Evolutionary conservation across 768 basidiomycete species (phyloP), one percentile per base, ranked within the genome.

Genomic region (Mycena maculata): DNA sequence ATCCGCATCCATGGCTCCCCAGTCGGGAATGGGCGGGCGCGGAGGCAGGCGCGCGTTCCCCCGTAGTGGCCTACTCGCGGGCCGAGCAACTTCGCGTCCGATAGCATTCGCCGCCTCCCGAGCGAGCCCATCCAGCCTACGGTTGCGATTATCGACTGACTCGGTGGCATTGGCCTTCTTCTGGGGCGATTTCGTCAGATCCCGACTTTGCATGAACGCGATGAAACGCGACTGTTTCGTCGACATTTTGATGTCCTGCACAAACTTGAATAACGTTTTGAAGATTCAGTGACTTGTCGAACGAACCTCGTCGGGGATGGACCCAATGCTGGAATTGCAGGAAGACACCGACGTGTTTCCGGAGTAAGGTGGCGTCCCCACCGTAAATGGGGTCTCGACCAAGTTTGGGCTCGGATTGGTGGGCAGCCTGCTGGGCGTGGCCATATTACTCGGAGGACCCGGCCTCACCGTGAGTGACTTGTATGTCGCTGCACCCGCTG

Each of bases 221-320:
- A 16, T 48, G 48, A 67, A 70, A 22, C 69, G 65, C 30, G 69
- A 67, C 44, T 70, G 69, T 6, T 60, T 61, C 39, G 65, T 67
- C 42, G 57, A 63, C 23, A 55, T 10, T 45, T 56, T 16, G 31
- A 47, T n/a, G 33, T 52, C 52, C 57, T 65, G 41, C n/a, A 50
- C 15, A 5, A 36, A 41, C 3, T 2, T 27, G 30, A 50, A 23
- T 18, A 20, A 18, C 27, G n/a, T 42, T 10, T 3, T 3, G 25
- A 47, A n/a, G n/a, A 36, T 20, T 13, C 11, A 20, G 18, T 12
- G 44, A 27, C n/a, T 36, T 23, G 22, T 23, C 5, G 48, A 6
- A 63, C 69, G 45, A 25, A 70, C 69, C 55, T 70, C 65, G 31
- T 66, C 65, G 3, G 41, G 33, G 52, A 70, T 70, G 22, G 69